Evolutionary conservation across 108 stramenopile genomes (phyloP).

Genomic region (Pseudonitzschia delicatissima): DNA sequence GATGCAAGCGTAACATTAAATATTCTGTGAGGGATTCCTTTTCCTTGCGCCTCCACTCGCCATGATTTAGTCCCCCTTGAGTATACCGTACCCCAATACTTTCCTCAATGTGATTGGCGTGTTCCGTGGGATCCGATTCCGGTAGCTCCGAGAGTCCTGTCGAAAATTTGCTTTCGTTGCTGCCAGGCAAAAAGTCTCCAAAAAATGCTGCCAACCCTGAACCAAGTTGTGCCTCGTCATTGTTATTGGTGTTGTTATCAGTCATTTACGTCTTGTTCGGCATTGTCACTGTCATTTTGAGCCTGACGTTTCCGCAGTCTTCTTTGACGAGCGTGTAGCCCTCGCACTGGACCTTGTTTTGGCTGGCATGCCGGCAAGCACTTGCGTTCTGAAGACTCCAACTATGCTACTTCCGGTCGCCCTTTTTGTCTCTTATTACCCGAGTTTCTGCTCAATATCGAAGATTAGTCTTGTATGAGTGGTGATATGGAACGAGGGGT

Average conservation of each 20-base stretch:
- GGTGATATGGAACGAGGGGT: too few relatives aligned
- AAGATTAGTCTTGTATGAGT: too few relatives aligned
- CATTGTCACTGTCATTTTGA: conserved; percentile 3
- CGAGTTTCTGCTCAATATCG: too few relatives aligned
- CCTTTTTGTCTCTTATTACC: too few relatives aligned
- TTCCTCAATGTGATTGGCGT: neutral
- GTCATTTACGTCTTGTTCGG: too few relatives aligned
- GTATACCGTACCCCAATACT: neutral
- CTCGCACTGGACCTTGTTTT: too few relatives aligned
- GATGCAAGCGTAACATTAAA: conserved; percentile 32
- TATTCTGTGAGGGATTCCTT: conserved; percentile 31
- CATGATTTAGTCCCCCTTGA: conserved; percentile 1
- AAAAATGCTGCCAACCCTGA: conserved; percentile 3
- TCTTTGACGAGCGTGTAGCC: too few relatives aligned
- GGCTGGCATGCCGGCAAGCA: too few relatives aligned
- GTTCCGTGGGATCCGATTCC: too few relatives aligned
- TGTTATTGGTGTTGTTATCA: neutral
- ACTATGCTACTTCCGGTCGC: too few relatives aligned
- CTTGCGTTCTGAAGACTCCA: too few relatives aligned
- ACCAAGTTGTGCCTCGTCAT: conserved; percentile 5
- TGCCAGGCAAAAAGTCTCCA: conserved; percentile 1
- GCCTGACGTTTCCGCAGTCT: too few relatives aligned
- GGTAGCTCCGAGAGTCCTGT: conserved; percentile 2
- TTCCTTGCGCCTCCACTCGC: conserved; percentile 12
- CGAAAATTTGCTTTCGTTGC: neutral